A percentile compares a stretch with the other conserved stretches of the same genome.
Evolutionary conservation across 140 eudicot species (phyloP).

Genomic region (Erigeron philadelphicus): DNA sequence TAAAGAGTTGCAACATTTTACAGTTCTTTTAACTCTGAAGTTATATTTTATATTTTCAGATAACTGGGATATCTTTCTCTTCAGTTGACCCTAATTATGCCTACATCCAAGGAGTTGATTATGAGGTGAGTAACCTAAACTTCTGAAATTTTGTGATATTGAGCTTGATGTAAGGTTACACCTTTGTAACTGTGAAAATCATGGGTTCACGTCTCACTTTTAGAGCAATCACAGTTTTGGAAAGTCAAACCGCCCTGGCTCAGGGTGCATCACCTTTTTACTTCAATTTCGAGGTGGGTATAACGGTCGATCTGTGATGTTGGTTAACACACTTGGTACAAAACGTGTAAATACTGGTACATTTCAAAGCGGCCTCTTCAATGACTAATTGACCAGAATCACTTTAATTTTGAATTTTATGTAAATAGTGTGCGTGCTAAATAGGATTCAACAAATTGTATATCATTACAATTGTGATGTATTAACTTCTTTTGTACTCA

Average conservation of each 20-base stretch:
- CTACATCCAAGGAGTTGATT: constrained; percentile 81
- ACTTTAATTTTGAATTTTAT: no score
- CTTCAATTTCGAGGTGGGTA: neutral
- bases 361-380: no score
- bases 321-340: no score
- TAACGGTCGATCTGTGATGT: no score
- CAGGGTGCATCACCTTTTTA: neutral
- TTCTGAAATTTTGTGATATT: neutral
- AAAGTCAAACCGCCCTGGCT: no score
- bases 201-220: constrained; percentile 1
- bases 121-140: constrained; percentile 53
- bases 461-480: no score
- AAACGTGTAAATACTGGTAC: no score
- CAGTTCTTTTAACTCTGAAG: neutral
- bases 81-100: constrained; percentile 58
- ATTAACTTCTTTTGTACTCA: no score
- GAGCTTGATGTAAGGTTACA: constrained; percentile 8
- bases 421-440: no score
- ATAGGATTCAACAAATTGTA: no score
- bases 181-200: constrained; percentile 9
- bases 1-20: neutral
- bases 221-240: no score
- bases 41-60: constrained; percentile 35
- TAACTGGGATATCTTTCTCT: constrained; percentile 79
- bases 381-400: no score